These are phyloP conservation scores for Acer negundo DNA, from an alignment of 345 rosid genomes.

Conservation along the genomic window DNA sequence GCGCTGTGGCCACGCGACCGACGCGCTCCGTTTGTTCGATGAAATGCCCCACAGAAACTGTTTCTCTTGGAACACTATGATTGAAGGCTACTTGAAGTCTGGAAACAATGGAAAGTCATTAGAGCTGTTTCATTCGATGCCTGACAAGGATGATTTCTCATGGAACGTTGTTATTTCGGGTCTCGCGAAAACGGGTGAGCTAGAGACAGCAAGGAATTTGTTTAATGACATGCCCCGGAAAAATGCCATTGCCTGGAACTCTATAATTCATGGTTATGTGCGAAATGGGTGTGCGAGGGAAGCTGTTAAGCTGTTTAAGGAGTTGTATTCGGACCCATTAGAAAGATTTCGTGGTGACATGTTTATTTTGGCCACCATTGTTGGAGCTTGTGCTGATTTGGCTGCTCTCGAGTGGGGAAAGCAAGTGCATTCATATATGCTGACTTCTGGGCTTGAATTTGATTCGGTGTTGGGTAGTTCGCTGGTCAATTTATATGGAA, in stretches of 20 bases:
- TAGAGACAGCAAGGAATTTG: constrained; percentile 48
- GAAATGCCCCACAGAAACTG: constrained; percentile 66
- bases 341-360: constrained; percentile 43
- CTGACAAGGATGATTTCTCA: constrained; percentile 53
- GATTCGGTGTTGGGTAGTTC: constrained; percentile 65
- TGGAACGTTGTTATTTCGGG: constrained; percentile 78
- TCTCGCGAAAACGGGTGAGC: constrained; percentile 58
- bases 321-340: constrained; percentile 35
- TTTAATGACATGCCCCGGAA: constrained; percentile 69
- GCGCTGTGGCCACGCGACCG: constrained; percentile 36
- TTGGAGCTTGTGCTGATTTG: constrained; percentile 62
- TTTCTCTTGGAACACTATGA: constrained; percentile 75
- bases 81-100: constrained; percentile 64
- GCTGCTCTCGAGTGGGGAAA: constrained; percentile 60
- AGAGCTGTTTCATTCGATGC: constrained; percentile 54
- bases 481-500: constrained; percentile 68
- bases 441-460: constrained; percentile 42
- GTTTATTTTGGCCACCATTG: constrained; percentile 57
- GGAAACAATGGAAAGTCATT: constrained; percentile 44
- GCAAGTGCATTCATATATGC: constrained; percentile 68
- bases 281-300: constrained; percentile 44
- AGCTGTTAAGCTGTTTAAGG: constrained; percentile 62
- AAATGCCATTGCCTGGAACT: constrained; percentile 56
- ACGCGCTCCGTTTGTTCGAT: constrained; percentile 58
- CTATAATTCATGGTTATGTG: constrained; percentile 61